Conservation (phyloP, 2,329 filamentous ascomycete genomes). For the Chlorencoelia australis region DNA sequence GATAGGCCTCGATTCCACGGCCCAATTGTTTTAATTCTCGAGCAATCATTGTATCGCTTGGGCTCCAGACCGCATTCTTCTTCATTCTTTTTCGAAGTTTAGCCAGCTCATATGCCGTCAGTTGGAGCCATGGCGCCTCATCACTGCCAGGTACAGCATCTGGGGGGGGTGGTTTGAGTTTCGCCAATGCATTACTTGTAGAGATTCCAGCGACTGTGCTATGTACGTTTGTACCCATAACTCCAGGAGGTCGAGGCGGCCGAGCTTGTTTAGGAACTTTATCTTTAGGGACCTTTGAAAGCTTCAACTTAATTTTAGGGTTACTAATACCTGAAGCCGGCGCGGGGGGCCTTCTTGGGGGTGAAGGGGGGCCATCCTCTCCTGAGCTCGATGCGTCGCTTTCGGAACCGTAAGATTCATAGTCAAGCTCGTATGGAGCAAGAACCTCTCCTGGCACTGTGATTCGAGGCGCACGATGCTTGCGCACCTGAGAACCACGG, state of each 20-base stretch:
- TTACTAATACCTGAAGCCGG: conserved; percentile 8
- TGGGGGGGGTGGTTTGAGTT: conserved; percentile 46
- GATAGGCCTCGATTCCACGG: conserved; percentile 54
- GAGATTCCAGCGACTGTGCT: conserved; percentile 28
- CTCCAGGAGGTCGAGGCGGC: conserved; percentile 23
- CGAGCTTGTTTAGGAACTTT: conserved; percentile 21
- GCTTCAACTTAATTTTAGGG: conserved; percentile 24
- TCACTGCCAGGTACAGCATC: conserved; percentile 47
- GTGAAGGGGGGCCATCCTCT: conserved; percentile 27
- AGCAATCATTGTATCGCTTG: conserved; percentile 77
- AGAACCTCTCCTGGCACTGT: conserved; percentile 58
- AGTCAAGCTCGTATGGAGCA: conserved; percentile 54
- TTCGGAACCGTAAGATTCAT: conserved; percentile 40
- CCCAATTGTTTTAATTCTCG: conserved; percentile 64
- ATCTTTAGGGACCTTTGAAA: conserved; percentile 18
- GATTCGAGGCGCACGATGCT: conserved; percentile 41
- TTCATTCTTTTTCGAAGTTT: conserved; percentile 77
- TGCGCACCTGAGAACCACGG: conserved; percentile 14
- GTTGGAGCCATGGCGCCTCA: conserved; percentile 55
- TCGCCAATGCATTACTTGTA: conserved; percentile 28
- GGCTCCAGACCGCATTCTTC: conserved; percentile 80
- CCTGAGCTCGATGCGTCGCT: conserved; percentile 19
- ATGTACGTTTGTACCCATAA: conserved; percentile 28
- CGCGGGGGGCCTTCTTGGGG: conserved; percentile 17
- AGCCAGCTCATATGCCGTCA: conserved; percentile 55